Evolutionary conservation across 2,329 filamentous ascomycete species (phyloP).

Genomic region (Emmonsiellopsis sp.): DNA sequence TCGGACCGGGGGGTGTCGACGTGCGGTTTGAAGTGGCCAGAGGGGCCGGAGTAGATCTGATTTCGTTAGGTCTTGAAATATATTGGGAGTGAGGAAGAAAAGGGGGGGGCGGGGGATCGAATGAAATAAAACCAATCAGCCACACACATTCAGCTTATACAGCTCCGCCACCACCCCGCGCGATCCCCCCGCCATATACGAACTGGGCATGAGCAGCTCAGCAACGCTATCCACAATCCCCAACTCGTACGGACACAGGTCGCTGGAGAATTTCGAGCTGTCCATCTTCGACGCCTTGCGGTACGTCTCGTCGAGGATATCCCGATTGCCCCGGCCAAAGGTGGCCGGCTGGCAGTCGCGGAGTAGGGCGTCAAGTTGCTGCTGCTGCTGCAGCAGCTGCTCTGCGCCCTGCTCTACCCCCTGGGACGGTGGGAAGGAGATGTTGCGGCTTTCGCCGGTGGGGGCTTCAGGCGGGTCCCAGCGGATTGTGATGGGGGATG

Average conservation of each 20-base stretch:
- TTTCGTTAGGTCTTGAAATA: background rate
- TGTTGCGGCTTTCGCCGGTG: no score
- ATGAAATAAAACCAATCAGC: no score
- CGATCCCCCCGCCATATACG: conserved; percentile 10
- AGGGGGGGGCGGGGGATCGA: background rate
- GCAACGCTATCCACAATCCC: conserved; percentile 45
- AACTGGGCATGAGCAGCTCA: conserved; percentile 35
- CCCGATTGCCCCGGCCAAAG: conserved; percentile 37
- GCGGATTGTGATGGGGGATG: no score
- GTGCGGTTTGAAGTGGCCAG: conserved; percentile 42
- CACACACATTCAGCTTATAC: conserved; percentile 46
- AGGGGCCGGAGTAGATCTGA: conserved; percentile 44
- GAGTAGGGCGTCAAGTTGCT: no score
- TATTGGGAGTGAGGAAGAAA: background rate
- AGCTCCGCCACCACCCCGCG: conserved; percentile 42
- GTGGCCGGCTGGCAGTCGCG: conserved; percentile 35
- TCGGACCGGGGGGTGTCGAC: conserved; percentile 44
- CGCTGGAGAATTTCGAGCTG: conserved; percentile 35
- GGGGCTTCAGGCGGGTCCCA: no score
- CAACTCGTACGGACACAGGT: conserved; percentile 42
- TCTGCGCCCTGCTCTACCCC: no score
- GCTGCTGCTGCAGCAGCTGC: no score
- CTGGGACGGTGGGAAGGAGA: no score
- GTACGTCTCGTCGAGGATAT: conserved; percentile 44
- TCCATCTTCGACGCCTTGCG: conserved; percentile 47